phyloP scores from a whole-genome alignment of 306 rosid genomes.

The Dalbergia oliveri region DNA sequence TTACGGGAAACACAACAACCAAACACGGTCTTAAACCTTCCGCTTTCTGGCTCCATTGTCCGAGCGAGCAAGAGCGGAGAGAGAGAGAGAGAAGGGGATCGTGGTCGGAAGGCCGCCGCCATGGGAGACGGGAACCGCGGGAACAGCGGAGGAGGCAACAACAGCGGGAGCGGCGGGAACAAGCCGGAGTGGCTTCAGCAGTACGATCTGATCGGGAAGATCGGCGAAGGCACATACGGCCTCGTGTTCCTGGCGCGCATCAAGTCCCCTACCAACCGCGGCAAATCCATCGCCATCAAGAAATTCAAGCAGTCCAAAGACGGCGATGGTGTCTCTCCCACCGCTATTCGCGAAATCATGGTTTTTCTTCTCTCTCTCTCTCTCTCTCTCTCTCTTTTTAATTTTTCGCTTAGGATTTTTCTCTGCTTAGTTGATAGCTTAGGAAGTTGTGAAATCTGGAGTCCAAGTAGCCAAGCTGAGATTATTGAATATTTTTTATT shows the following conservation, averaged over 20 bases:
- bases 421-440: neutral
- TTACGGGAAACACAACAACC: neutral
- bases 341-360: slow-evolving; percentile 99
- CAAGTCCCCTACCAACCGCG: slow-evolving; percentile 73
- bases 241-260: slow-evolving; percentile 88
- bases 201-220: slow-evolving; percentile 93
- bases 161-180: slow-evolving; percentile 51
- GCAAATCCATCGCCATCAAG: slow-evolving; percentile 94
- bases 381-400: neutral
- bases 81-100: neutral
- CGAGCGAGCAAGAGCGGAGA: neutral
- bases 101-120: slow-evolving; percentile 33
- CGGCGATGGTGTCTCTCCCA: slow-evolving; percentile 97
- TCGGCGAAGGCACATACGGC: slow-evolving; percentile 95
- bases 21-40: neutral
- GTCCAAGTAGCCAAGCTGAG: neutral
- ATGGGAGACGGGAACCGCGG: slow-evolving; percentile 77
- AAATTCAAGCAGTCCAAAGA: slow-evolving; percentile 95
- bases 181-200: slow-evolving; percentile 98
- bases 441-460: slow-evolving; percentile 9
- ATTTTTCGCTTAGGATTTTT: neutral
- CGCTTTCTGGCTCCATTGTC: neutral
- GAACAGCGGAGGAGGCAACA: slow-evolving; percentile 48
- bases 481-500: neutral
- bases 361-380: slow-evolving; percentile 48